phyloP scores from a whole-genome alignment of 2,329 filamentous ascomycete species.

The Fusarium sp. region DNA sequence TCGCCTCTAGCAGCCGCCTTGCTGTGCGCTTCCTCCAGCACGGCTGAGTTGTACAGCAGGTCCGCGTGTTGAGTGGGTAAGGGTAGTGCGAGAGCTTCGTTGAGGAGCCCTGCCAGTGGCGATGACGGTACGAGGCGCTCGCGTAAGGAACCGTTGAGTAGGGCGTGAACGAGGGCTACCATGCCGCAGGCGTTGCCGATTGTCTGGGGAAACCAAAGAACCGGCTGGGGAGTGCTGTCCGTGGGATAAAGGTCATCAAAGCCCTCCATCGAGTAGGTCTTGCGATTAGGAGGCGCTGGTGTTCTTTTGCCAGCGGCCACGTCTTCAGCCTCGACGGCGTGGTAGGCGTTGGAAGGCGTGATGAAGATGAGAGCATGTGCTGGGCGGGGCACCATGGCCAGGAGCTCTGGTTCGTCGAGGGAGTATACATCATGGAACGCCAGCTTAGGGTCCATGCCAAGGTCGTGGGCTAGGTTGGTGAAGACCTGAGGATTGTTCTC shows the following conservation, averaged over 20 bases:
- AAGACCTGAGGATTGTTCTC: neutral
- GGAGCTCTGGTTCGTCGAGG: neutral
- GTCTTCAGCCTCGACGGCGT: neutral
- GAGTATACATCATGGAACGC: neutral
- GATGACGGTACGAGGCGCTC: neutral
- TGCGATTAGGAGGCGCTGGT: fast-evolving
- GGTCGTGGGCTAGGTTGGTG: neutral
- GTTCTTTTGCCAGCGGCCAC: neutral
- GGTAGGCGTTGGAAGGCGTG: neutral
- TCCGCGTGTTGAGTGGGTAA: neutral
- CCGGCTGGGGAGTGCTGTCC: fast-evolving
- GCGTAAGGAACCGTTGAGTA: fast-evolving
- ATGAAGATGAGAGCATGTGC: neutral
- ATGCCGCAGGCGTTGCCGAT: neutral
- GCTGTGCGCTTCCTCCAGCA: fast-evolving
- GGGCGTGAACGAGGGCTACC: neutral
- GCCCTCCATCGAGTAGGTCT: neutral
- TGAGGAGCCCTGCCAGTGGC: neutral
- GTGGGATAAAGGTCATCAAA: neutral
- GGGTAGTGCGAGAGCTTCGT: neutral
- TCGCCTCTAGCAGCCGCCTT: neutral
- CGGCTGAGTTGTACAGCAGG: neutral
- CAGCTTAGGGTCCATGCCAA: neutral
- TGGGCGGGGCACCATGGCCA: neutral
- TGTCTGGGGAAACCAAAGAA: neutral